A percentile compares a stretch with the other conserved stretches of the same genome.
Conservation (phyloP, 2,329 filamentous ascomycete species). For the Phaeophleospora eucalypticola region DNA sequence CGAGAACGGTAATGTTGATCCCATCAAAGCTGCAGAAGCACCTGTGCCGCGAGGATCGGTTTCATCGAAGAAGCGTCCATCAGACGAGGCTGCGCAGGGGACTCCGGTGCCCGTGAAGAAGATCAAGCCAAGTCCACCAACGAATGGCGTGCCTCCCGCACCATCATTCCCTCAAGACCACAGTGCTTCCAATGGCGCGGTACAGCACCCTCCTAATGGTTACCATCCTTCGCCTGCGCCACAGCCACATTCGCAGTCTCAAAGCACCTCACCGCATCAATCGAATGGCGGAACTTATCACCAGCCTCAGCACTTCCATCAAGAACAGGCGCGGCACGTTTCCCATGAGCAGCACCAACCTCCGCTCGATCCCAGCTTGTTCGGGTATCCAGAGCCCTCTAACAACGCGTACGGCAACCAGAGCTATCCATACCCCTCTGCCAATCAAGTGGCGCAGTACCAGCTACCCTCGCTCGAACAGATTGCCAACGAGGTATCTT, state of each 20-base stretch:
- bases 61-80: conserved; percentile 52
- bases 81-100: conserved; percentile 33
- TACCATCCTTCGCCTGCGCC: neutral
- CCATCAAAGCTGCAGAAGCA: conserved; percentile 58
- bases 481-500: conserved; percentile 34
- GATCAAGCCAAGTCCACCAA: conserved; percentile 9
- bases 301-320: neutral
- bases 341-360: conserved; percentile 4
- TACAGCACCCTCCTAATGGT: neutral
- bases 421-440: conserved; percentile 7
- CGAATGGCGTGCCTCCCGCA: conserved; percentile 9
- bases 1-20: conserved; percentile 60
- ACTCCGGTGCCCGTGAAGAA: conserved; percentile 26
- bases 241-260: neutral
- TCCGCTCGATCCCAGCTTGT: conserved; percentile 21
- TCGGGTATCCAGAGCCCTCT: conserved; percentile 9
- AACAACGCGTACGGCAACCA: conserved; percentile 1
- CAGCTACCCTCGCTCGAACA: conserved; percentile 33
- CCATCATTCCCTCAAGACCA: neutral
- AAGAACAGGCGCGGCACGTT: neutral
- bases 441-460: conserved; percentile 22
- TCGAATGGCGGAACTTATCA: neutral
- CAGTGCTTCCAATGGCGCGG: neutral
- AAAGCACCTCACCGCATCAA: neutral
- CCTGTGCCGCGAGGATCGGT: conserved; percentile 56